Base-by-base conservation (phyloP, 306 rosid genomes). In the Cicer arietinum region DNA sequence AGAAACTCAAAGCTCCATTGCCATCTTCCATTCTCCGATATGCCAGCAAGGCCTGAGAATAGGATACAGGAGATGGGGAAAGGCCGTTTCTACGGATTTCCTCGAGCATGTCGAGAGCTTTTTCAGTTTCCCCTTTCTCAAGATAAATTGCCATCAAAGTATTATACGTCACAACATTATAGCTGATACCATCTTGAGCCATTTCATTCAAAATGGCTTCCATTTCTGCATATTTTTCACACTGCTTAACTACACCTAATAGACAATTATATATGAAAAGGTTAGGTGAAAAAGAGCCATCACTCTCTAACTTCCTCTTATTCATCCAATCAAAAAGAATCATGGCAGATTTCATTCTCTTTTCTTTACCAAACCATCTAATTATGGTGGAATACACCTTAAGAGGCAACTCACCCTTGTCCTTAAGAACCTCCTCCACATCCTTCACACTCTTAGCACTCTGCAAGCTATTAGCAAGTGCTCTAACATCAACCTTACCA, bases 11-110 rank as follows among this genome's bases (percentile, higher is more conserved):
- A 58, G 99, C 97, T 67, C 93, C 96, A 75, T 75, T 17, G 40
- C 89, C 96, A 82, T 94, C 97, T 86, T 90, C 89, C 93, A 88
- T 82, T 82, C 77, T 84, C 53, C 94, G 87, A 80, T 90, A 92
- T 11, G 93, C 96, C 86, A 77, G 43, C 84, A 94, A 72, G 65
- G 89, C 92, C 46, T 88, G 86, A 70, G 97, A 94, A 74, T 92
- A 94, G 51, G 99, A 79, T 7, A 83, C 90, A 0, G 97, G 86
- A 76, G 97, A 88, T 2, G 84, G 91, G n/a, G 63, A 77, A 57
- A 89, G 51, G 79, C 95, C 97, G 71, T 88, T 90, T 72, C 60
- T 75, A 37, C 53, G 81, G 20, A 92, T 92, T 78, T 92, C 93
- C 70, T 86, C 87, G 13, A 94, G 84, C 83, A 92, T 77, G 50